Evolutionary conservation across 2,329 filamentous ascomycete genomes (phyloP).

Genomic region (Beauveria bassiana): DNA sequence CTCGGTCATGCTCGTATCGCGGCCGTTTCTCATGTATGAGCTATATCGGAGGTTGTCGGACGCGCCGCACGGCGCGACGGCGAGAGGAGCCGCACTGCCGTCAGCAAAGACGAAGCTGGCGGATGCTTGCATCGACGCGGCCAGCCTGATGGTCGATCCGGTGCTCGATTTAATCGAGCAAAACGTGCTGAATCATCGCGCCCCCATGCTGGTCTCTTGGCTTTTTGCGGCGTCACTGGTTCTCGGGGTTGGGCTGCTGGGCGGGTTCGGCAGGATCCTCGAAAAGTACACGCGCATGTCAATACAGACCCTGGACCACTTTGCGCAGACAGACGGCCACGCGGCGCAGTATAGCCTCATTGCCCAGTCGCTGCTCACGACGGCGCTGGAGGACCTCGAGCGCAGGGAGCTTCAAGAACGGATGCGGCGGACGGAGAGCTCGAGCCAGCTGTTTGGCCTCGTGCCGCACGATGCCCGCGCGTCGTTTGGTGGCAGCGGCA

Average conservation of each 20-base stretch:
- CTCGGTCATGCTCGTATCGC: slow-evolving; percentile 48
- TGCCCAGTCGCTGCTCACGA: slow-evolving; percentile 40
- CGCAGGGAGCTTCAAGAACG: slow-evolving; percentile 39
- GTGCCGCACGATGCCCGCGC: slow-evolving; percentile 25
- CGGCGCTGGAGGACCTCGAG: slow-evolving; percentile 39
- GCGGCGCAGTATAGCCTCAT: slow-evolving; percentile 47
- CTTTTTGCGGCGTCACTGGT: slow-evolving; percentile 46
- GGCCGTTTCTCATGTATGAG: slow-evolving; percentile 50
- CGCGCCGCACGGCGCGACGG: slow-evolving; percentile 12
- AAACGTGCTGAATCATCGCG: slow-evolving; percentile 33
- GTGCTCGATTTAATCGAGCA: slow-evolving; percentile 37
- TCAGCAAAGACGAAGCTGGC: slow-evolving; percentile 43
- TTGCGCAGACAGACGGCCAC: slow-evolving; percentile 41
- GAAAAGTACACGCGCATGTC: slow-evolving; percentile 42
- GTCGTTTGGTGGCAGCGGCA: neutral
- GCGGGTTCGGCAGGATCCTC: slow-evolving; percentile 43
- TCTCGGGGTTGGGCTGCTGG: slow-evolving; percentile 42
- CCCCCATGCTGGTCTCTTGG: slow-evolving; percentile 46
- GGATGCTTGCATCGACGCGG: slow-evolving; percentile 48
- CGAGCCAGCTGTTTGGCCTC: slow-evolving; percentile 43
- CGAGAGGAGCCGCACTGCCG: slow-evolving; percentile 16
- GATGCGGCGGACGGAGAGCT: slow-evolving; percentile 39
- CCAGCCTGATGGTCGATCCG: slow-evolving; percentile 44
- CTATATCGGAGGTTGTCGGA: slow-evolving; percentile 38
- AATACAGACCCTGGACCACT: slow-evolving; percentile 40